Percentiles rank a stretch among this genome's conserved stretches.
phyloP scores from a whole-genome alignment of 495 filamentous ascomycete species.

The Podospora comata region DNA sequence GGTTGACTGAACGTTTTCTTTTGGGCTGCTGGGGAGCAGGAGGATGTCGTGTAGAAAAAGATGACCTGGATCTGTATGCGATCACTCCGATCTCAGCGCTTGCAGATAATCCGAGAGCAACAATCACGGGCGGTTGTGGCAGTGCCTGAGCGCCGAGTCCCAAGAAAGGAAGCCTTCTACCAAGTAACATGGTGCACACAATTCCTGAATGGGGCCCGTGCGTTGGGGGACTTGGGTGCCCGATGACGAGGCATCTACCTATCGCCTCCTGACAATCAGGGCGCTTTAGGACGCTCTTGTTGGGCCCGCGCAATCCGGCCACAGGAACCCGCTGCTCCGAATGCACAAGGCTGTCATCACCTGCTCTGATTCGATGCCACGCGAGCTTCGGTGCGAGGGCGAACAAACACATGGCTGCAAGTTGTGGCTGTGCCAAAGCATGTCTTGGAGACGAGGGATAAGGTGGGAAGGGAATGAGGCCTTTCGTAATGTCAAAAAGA shows the following conservation, averaged over 20 bases:
- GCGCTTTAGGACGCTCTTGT: not conserved
- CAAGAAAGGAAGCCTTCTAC: not conserved
- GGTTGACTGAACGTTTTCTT: no score
- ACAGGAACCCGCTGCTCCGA: conserved; percentile 12
- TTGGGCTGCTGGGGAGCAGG: no score
- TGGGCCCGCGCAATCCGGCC: not conserved
- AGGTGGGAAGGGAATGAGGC: no score
- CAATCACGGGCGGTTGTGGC: conserved; percentile 1
- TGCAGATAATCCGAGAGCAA: not conserved
- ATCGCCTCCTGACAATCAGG: not conserved
- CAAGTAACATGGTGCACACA: not conserved
- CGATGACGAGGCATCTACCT: no score
- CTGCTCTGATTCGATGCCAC: conserved; percentile 18
- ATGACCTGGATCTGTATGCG: no score
- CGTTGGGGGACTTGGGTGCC: no score
- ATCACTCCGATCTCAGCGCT: no score
- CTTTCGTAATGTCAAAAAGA: no score
- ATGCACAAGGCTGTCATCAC: not conserved
- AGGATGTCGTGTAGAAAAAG: no score
- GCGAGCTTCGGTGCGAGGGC: not conserved
- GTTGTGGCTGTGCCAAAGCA: conserved; percentile 5
- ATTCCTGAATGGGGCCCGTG: no score
- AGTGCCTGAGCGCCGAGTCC: conserved; percentile 2
- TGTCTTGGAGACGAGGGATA: no score
- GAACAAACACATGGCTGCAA: not conserved